Conservation (phyloP, 768 basidiomycete genomes). For the Suillus placidus region DNA sequence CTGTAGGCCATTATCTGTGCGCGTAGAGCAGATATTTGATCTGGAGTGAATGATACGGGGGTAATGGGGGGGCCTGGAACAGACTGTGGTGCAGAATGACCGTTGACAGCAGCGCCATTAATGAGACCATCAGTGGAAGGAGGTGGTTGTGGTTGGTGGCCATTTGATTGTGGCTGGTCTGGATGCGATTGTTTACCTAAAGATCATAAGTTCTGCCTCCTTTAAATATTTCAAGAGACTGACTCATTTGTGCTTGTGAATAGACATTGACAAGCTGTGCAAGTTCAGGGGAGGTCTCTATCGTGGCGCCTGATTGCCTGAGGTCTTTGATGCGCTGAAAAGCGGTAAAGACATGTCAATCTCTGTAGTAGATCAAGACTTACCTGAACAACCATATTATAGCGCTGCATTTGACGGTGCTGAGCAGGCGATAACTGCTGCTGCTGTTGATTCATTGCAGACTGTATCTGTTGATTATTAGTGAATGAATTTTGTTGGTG, state of each 20-base stretch:
- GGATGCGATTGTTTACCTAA: conserved; percentile 31
- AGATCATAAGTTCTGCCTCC: conserved; percentile 6
- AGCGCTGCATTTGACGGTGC: conserved; percentile 1
- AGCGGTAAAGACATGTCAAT: neutral
- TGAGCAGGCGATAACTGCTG: conserved; percentile 5
- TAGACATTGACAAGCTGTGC: conserved; percentile 39
- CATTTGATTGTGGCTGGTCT: conserved; percentile 1
- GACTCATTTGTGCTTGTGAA: conserved; percentile 38
- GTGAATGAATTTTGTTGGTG: conserved; percentile 18
- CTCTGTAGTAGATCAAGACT: neutral
- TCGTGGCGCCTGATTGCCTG: conserved; percentile 45
- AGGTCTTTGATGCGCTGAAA: conserved; percentile 48
- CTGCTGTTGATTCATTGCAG: conserved; percentile 5
- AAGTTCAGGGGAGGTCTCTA: conserved; percentile 49
- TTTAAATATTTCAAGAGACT: conserved; percentile 12
- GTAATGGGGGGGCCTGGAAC: conserved; percentile 53
- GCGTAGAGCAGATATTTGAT: conserved; percentile 76
- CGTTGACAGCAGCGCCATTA: conserved; percentile 37
- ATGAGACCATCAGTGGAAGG: conserved; percentile 11
- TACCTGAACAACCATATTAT: neutral
- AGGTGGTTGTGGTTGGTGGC: conserved; percentile 33
- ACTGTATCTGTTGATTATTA: conserved; percentile 15
- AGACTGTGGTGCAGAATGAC: conserved; percentile 44
- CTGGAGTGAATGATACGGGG: conserved; percentile 76
- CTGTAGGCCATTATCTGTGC: conserved; percentile 86